Evolutionary conservation across 108 stramenopile genomes (phyloP), one percentile per base, ranked within the genome.

Genomic region (Cyclotella cryptica): DNA sequence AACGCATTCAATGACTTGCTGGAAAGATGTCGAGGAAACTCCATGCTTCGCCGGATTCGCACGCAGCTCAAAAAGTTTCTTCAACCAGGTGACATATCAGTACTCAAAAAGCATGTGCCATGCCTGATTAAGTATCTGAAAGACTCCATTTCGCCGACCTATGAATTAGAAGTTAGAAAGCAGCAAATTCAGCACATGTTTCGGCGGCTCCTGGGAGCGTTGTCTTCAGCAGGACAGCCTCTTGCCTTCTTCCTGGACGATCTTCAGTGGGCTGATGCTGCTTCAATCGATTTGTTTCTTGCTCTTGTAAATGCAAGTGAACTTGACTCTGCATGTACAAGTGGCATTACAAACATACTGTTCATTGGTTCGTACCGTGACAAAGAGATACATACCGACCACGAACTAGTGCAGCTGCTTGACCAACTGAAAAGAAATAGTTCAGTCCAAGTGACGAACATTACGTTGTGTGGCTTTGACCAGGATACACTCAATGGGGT

Each of bases 241-340:
- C 7, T 87, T 15, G 22, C 87, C 5, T 61, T 91, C 46, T 84
- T 90, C 72, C 24, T 87, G 19, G 88, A 88, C 65, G 90, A 90
- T 62, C 30, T 90, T 21, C 90, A 90, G 54, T 90, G 90, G 90
- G 85, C 86, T 7, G 90, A 90, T 74, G 43, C 70, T 10, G 61
- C 71, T 7, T 82, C 77, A 17, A 69, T 87, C 17, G 78, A n/a
- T n/a, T n/a, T n/a, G n/a, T n/a, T n/a, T n/a, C n/a, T n/a, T n/a
- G n/a, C n/a, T n/a, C n/a, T n/a, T 11, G 72, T 82, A 14, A 62
- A 79, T 26, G 78, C 77, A 52, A 65, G 61, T 15, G 44, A 66
- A 41, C 52, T 52, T 53, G 63, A 57, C 29, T 65, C 67, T 7
- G 40, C 54, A 27, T 9, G 29, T 43, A n/a, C 21, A 3, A 63